Conservation (phyloP, 768 basidiomycete genomes). For the Termitomyces sp. region DNA sequence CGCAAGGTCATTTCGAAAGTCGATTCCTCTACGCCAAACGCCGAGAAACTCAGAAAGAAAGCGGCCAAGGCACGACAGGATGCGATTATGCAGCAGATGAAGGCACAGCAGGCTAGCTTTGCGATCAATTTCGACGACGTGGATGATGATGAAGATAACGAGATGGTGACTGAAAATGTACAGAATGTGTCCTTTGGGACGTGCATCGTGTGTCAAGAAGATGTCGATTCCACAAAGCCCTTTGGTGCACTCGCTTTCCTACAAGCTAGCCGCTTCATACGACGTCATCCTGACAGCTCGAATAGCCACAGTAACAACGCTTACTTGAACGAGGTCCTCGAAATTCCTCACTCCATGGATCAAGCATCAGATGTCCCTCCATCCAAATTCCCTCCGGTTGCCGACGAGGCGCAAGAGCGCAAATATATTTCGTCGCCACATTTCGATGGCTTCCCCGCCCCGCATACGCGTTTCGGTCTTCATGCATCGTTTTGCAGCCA, state of each 20-base stretch:
- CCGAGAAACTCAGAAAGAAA: constrained; percentile 71
- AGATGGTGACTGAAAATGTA: constrained; percentile 47
- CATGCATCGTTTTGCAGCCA: constrained; percentile 90
- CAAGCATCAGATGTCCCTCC: constrained; percentile 28
- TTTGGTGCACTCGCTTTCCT: constrained; percentile 88
- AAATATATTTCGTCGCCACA: constrained; percentile 39
- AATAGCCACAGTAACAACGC: constrained; percentile 43
- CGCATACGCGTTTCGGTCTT: constrained; percentile 79
- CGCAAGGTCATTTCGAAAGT: constrained; percentile 39
- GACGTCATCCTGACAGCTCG: constrained; percentile 70
- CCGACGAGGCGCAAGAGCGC: constrained; percentile 46
- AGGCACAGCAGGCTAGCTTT: constrained; percentile 86
- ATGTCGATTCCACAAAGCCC: constrained; percentile 63
- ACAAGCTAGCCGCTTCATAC: constrained; percentile 83
- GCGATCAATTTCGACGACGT: constrained; percentile 73
- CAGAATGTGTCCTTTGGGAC: constrained; percentile 68
- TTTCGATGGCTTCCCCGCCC: constrained; percentile 72
- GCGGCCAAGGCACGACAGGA: constrained; percentile 91
- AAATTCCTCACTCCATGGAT: constrained; percentile 65
- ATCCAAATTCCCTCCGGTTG: constrained; percentile 45
- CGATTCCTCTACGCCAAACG: constrained; percentile 35
- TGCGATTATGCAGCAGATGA: constrained; percentile 95
- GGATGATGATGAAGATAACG: constrained; percentile 69
- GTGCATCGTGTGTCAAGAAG: constrained; percentile 99
- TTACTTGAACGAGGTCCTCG: constrained; percentile 72